These are phyloP conservation scores for Evernia prunastri DNA, from an alignment of 495 filamentous ascomycete genomes.

Conservation along the genomic window DNA sequence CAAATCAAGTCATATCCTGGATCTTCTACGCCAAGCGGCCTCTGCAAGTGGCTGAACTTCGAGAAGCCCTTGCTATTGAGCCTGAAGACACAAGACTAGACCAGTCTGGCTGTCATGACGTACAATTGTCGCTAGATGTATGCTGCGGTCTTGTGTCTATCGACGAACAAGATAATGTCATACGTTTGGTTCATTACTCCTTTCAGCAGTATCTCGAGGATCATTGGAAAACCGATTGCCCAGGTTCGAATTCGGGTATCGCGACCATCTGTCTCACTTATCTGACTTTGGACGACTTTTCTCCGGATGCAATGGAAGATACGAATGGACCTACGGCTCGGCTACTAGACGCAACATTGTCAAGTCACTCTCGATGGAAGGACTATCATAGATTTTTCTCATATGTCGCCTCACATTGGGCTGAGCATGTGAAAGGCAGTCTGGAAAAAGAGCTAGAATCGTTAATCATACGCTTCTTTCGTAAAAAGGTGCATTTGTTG, in stretches of 20 bases:
- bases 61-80: slow-evolving; percentile 19
- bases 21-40: slow-evolving; percentile 27
- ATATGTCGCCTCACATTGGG: not conserved
- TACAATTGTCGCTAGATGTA: slow-evolving; percentile 24
- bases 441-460: not conserved
- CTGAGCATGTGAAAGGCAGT: not conserved
- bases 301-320: not conserved
- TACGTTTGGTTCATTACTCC: slow-evolving; percentile 36
- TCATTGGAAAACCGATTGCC: not conserved
- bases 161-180: not conserved
- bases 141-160: slow-evolving; percentile 29
- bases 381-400: not conserved
- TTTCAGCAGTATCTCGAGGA: slow-evolving; percentile 33
- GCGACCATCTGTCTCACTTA: not conserved
- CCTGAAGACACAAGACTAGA: slow-evolving; percentile 17
- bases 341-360: not conserved
- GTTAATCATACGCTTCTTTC: not conserved
- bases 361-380: not conserved
- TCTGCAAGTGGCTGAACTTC: slow-evolving; percentile 26
- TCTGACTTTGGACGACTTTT: not conserved
- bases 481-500: not conserved
- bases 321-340: not conserved
- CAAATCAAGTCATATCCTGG: slow-evolving; percentile 18
- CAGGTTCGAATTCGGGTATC: not conserved
- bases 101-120: slow-evolving; percentile 7